Evolutionary conservation across 2,329 filamentous ascomycete species (phyloP), one percentile per base, ranked within the genome.

Genomic region (Neonectria ditissima): DNA sequence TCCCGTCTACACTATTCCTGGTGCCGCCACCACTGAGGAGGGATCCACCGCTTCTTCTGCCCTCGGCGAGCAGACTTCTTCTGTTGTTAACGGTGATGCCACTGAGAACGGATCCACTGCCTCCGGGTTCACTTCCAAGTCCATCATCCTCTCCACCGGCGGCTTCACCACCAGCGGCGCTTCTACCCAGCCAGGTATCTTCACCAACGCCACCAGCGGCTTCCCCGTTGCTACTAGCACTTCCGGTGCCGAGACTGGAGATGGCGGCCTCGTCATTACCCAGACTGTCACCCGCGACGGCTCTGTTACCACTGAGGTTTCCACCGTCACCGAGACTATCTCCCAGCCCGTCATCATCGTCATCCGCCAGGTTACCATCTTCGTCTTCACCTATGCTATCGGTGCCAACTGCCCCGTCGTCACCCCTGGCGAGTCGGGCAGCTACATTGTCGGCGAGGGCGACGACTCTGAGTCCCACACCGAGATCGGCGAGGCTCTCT

Each of bases 381-480:
- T 68, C 55, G 62, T 56, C 41, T 54, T 73, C 62, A 69, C 41
- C 28, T 56, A 18, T 45, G 54, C 62, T 22, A 67, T 74, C 37
- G 72, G 72, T 65, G 71, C 66, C 30, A 69, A 69, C 53, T 74
- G 72, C 67, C 72, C 72, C n/a, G 59, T 59, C 39, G 72, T 74
- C 56, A 67, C 67, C 62, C 37, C 55, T 30, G 62, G 59, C 13
- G 60, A 37, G 43, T 63, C 59, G 48, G 72, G 72, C 20, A 63
- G 65, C 43, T 74, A 54, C 62, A 48, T 68, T 20, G 72, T 74
- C 37, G 72, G 70, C 22, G 60, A 59, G 22, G 70, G 62, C 5
- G 32, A 34, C n/a, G 61, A 56, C 7, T 67, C 69, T 30, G 58
- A 72, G 65, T 55, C 14, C 22, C 72, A 65, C 65, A 59, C 47